These are phyloP conservation scores for Lycium barbarum DNA, from an alignment of 257 asterid species.

Conservation along the genomic window DNA sequence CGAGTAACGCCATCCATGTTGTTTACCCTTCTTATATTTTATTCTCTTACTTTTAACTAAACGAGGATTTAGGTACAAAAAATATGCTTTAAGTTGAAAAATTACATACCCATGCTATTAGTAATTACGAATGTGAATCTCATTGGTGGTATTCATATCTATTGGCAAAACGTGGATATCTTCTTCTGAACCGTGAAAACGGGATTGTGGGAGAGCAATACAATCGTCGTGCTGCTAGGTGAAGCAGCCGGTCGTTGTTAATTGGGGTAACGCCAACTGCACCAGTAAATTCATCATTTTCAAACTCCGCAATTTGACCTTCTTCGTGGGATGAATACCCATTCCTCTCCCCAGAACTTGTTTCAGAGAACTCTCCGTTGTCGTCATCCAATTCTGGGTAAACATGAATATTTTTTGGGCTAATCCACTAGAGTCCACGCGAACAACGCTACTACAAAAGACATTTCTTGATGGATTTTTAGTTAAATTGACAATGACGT, in stretches of 20 bases:
- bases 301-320: conserved; percentile 75
- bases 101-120: too few species aligned
- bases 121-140: too few species aligned
- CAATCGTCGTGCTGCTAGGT: too few species aligned
- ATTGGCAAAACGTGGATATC: conserved; percentile 62
- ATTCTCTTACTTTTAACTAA: too few species aligned
- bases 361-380: conserved; percentile 78
- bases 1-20: too few species aligned
- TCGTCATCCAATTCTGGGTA: conserved; percentile 63
- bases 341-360: conserved; percentile 80
- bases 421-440: conserved; percentile 53
- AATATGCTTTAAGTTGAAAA: too few species aligned
- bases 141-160: conserved; percentile 57
- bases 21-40: too few species aligned
- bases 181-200: too few species aligned
- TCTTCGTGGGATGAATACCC: conserved; percentile 71
- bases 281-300: conserved; percentile 69
- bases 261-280: conserved; percentile 53
- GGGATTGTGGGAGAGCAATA: too few species aligned
- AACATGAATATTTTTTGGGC: conserved; percentile 68
- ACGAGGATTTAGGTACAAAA: too few species aligned
- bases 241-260: conserved; percentile 55
- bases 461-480: conserved; percentile 74
- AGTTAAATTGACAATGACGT: conserved; percentile 64
- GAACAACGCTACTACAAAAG: conserved; percentile 57